A percentile compares a stretch with the other conserved stretches of the same genome.
These are phyloP conservation scores for Nicotiana undulata DNA, from an alignment of 257 asterid genomes.

Conservation along the genomic window DNA sequence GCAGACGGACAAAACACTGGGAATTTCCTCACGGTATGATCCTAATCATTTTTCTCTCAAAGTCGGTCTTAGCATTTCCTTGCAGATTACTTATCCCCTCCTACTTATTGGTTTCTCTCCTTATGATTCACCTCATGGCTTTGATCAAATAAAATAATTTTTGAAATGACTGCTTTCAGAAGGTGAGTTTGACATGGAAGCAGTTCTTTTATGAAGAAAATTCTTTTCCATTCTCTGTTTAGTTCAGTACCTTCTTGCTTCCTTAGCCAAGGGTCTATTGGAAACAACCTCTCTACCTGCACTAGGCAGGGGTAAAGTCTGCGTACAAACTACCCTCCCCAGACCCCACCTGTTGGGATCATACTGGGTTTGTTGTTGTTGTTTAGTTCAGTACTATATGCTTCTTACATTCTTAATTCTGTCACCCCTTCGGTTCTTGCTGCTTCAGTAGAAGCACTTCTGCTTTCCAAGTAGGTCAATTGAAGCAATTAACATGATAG, in stretches of 20 bases:
- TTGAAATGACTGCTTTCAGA: not conserved
- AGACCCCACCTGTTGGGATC: no score
- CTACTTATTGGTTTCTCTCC: not conserved
- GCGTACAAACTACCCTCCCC: no score
- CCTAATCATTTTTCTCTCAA: not conserved
- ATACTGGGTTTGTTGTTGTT: no score
- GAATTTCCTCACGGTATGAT: constrained; percentile 71
- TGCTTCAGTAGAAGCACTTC: not conserved
- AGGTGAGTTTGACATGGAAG: not conserved
- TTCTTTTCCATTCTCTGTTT: not conserved
- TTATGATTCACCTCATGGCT: not conserved
- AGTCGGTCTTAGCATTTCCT: not conserved
- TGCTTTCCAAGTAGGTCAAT: not conserved
- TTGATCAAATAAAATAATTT: not conserved
- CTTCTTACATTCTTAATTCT: not conserved
- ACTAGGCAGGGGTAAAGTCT: no score
- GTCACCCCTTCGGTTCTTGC: not conserved
- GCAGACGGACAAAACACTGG: constrained; percentile 84
- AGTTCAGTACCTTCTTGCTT: not conserved
- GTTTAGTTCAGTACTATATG: not conserved
- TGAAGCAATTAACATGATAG: not conserved
- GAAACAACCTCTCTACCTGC: no score
- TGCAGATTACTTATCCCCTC: not conserved
- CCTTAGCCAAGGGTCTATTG: no score
- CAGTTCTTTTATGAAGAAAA: not conserved